Conservation (phyloP, 805 yeast genomes). For the Starmerella sp. region DNA sequence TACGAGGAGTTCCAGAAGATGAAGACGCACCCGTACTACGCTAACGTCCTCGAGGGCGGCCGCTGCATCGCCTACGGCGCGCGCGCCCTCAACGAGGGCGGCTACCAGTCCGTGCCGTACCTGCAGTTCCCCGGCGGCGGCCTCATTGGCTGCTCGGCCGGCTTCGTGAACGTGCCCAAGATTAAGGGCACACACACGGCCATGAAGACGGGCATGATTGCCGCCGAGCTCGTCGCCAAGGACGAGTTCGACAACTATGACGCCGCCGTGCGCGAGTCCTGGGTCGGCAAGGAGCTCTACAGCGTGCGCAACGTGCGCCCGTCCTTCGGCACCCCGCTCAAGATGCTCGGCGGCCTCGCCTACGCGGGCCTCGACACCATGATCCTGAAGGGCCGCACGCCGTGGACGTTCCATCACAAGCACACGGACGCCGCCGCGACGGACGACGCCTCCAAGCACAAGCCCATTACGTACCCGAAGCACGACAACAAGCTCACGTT, state of each 20-base stretch:
- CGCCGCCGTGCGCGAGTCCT: conserved; percentile 54
- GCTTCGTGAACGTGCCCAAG: conserved; percentile 94
- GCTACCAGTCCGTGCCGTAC: conserved; percentile 83
- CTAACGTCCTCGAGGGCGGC: conserved; percentile 68
- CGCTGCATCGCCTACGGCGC: conserved; percentile 92
- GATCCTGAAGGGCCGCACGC: conserved; percentile 65
- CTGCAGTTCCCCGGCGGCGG: conserved; percentile 93
- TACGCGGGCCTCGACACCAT: conserved; percentile 78
- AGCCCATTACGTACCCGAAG: conserved; percentile 80
- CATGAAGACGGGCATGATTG: conserved; percentile 87
- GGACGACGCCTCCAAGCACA: conserved; percentile 49
- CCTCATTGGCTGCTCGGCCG: conserved; percentile 90
- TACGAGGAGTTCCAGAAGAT: conserved; percentile 89
- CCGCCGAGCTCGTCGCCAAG: conserved; percentile 62
- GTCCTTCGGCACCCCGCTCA: conserved; percentile 67
- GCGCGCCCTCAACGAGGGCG: conserved; percentile 95
- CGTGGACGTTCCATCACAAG: conserved; percentile 73
- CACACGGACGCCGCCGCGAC: conserved; percentile 64
- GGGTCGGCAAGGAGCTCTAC: conserved; percentile 76
- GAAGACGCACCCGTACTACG: conserved; percentile 84
- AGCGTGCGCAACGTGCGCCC: conserved; percentile 89
- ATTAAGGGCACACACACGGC: conserved; percentile 98
- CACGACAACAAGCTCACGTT: conserved; percentile 91
- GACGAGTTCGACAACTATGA: conserved; percentile 48
- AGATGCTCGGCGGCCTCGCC: conserved; percentile 67